These are phyloP conservation scores for Macrolepiota dolichaula DNA, from an alignment of 768 basidiomycete species.

Conservation along the genomic window DNA sequence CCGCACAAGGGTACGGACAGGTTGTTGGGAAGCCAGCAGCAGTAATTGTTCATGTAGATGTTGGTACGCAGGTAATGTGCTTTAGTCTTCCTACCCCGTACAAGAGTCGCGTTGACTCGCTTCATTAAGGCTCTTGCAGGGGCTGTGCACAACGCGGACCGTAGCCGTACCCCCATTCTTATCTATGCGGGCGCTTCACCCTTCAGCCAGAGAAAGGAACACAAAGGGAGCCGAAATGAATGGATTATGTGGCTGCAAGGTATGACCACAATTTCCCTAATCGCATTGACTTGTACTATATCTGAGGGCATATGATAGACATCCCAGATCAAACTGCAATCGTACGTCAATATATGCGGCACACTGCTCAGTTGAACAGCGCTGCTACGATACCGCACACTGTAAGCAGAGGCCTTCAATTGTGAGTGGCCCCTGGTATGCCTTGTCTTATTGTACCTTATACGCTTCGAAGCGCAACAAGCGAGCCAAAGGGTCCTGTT, in stretches of 20 bases:
- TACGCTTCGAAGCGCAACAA: constrained; percentile 46
- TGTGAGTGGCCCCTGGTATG: constrained; percentile 36
- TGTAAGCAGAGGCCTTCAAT: constrained; percentile 59
- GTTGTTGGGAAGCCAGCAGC: constrained; percentile 64
- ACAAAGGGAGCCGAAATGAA: constrained; percentile 64
- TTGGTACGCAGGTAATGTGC: constrained; percentile 54
- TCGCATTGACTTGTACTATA: neutral
- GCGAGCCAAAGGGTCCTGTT: constrained; percentile 69
- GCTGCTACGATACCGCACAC: constrained; percentile 47
- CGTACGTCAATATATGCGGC: constrained; percentile 74
- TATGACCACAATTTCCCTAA: constrained; percentile 15
- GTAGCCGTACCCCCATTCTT: constrained; percentile 55
- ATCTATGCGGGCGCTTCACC: constrained; percentile 75
- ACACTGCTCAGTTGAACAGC: constrained; percentile 55
- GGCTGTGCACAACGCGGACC: constrained; percentile 70
- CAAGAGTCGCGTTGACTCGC: neutral
- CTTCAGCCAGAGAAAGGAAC: constrained; percentile 51
- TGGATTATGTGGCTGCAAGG: constrained; percentile 77
- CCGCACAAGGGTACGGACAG: constrained; percentile 70
- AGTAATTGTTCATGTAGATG: constrained; percentile 73
- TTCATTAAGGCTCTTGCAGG: constrained; percentile 57
- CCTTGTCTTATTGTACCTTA: neutral
- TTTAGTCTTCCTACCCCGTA: neutral
- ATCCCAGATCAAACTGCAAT: constrained; percentile 70
- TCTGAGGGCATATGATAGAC: constrained; percentile 40